A percentile compares a stretch with the other conserved stretches of the same genome.
phyloP scores from a whole-genome alignment of 768 basidiomycete species.

The Polyporus arcularius region DNA sequence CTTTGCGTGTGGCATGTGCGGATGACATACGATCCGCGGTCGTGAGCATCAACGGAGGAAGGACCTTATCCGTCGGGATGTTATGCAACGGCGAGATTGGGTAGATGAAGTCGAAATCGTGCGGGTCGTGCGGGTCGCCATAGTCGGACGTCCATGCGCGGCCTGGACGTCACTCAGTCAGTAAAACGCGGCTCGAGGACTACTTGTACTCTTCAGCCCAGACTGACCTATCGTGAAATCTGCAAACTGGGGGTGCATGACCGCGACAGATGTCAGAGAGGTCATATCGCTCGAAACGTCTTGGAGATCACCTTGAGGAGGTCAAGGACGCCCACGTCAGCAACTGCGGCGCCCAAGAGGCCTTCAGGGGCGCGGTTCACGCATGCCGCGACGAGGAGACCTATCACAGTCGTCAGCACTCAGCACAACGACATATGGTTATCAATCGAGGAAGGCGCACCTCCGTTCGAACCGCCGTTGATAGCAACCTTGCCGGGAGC shows the following conservation, averaged over 20 bases:
- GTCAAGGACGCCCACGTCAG: slow-evolving; percentile 83
- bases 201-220: not conserved
- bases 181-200: not conserved
- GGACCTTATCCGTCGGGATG: slow-evolving; percentile 55
- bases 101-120: slow-evolving; percentile 84
- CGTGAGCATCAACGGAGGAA: slow-evolving; percentile 74
- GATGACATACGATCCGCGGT: slow-evolving; percentile 75
- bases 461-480: slow-evolving; percentile 83
- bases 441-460: slow-evolving; percentile 34
- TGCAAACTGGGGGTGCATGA: slow-evolving; percentile 50
- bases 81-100: slow-evolving; percentile 83
- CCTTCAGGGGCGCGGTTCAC: slow-evolving; percentile 77
- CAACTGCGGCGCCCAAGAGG: slow-evolving; percentile 73
- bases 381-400: slow-evolving; percentile 83
- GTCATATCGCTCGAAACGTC: not conserved
- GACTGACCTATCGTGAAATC: slow-evolving; percentile 71
- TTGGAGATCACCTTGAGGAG: slow-evolving; percentile 60
- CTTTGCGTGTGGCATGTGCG: too few species aligned
- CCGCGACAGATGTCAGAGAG: slow-evolving; percentile 2
- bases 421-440: not conserved
- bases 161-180: slow-evolving; percentile 39
- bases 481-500: slow-evolving; percentile 72
- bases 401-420: slow-evolving; percentile 33
- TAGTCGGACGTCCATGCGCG: slow-evolving; percentile 81
- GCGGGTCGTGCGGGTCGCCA: slow-evolving; percentile 70